These are phyloP conservation scores for Aphanomyces stellatus DNA, from an alignment of 352 stramenopile genomes.

Conservation along the genomic window DNA sequence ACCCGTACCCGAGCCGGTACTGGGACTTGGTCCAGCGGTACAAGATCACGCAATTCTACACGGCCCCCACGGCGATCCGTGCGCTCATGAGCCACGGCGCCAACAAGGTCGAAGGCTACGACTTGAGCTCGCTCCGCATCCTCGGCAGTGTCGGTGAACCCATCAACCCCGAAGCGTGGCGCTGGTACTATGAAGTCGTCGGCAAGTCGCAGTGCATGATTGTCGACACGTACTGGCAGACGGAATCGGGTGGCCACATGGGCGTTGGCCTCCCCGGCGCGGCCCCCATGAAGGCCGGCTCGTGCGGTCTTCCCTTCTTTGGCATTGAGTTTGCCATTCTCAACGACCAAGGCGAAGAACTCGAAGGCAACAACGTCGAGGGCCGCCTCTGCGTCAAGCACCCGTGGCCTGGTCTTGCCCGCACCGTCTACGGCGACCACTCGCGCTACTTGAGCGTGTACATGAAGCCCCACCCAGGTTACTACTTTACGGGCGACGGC, in stretches of 20 bases:
- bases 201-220: conserved; percentile 82
- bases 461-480: conserved; percentile 92
- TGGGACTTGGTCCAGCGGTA: conserved; percentile 96
- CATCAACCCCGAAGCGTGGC: conserved; percentile 95
- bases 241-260: conserved; percentile 91
- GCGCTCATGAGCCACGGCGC: conserved; percentile 95
- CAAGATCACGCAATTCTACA: conserved; percentile 96
- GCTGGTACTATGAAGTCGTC: conserved; percentile 94
- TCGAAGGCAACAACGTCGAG: conserved; percentile 79
- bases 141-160: conserved; percentile 97
- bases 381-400: conserved; percentile 94
- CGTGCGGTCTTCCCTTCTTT: conserved; percentile 93
- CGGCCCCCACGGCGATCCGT: conserved; percentile 93
- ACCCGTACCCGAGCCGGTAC: conserved; percentile 92
- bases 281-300: conserved; percentile 87
- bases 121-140: conserved; percentile 89
- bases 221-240: conserved; percentile 98
- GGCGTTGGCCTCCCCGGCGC: conserved; percentile 89
- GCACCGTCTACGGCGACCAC: conserved; percentile 93
- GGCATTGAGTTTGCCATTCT: conserved; percentile 89
- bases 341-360: conserved; percentile 82
- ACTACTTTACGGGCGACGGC: conserved; percentile 96
- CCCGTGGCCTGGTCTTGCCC: conserved; percentile 94
- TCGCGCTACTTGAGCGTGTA: conserved; percentile 95
- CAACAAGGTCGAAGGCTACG: conserved; percentile 90